These are phyloP conservation scores for Penicillium sp. DNA, from an alignment of 2,329 filamentous ascomycete genomes.

Conservation along the genomic window DNA sequence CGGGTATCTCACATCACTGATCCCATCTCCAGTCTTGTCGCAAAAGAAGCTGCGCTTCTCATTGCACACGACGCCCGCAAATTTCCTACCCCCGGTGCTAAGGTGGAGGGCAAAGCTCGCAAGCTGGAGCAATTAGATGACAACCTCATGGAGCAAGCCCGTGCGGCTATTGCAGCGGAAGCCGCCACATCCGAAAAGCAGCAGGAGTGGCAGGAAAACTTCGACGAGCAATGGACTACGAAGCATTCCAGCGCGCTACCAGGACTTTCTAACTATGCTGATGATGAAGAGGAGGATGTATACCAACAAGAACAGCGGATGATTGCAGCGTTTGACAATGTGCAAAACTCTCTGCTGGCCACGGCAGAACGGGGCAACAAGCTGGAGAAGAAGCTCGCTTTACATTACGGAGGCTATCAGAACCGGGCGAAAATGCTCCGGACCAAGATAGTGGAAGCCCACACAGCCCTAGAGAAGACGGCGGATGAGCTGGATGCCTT, in stretches of 20 bases:
- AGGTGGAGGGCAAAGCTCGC: conserved; percentile 54
- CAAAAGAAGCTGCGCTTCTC: conserved; percentile 66
- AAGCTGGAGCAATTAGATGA: conserved; percentile 61
- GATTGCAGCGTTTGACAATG: conserved; percentile 62
- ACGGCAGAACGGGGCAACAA: conserved; percentile 75
- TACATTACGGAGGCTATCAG: conserved; percentile 84
- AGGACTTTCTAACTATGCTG: too few relatives aligned
- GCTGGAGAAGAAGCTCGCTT: conserved; percentile 81
- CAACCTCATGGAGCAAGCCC: conserved; percentile 61
- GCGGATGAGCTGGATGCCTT: conserved; percentile 67
- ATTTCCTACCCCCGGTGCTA: conserved; percentile 61
- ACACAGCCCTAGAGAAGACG: too few relatives aligned
- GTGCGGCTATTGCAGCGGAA: conserved; percentile 60
- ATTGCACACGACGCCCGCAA: conserved; percentile 72
- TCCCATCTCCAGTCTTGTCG: conserved; percentile 60
- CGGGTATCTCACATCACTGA: conserved; percentile 54
- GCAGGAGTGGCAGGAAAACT: conserved; percentile 39
- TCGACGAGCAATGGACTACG: too few relatives aligned
- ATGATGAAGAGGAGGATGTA: conserved; percentile 62
- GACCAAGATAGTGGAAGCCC: conserved; percentile 70
- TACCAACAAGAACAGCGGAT: conserved; percentile 51
- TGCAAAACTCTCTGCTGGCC: conserved; percentile 63
- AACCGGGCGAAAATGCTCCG: conserved; percentile 71
- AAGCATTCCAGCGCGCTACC: too few relatives aligned
- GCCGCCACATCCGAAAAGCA: too few relatives aligned